Evolutionary conservation across 257 asterid species (phyloP), one percentile per base, ranked within the genome.

Genomic region (Henckelia pumila): DNA sequence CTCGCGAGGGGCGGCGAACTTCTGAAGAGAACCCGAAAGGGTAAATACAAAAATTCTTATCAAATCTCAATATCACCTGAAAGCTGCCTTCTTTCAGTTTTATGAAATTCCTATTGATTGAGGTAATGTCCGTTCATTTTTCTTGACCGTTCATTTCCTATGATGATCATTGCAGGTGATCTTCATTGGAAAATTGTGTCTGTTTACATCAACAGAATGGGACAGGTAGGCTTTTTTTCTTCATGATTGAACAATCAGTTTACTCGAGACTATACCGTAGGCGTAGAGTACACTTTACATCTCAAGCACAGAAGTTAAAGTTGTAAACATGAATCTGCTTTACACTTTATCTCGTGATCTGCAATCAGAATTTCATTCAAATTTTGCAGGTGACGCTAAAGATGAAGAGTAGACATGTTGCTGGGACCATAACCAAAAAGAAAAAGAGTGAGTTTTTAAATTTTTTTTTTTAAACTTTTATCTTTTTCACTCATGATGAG

Each of bases 351-450:
- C 68, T 73, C 20, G 73, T 59, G 74, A 78, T 73, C 75, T 19
- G 55, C 28, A 56, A 55, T 49, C 61, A 66, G 68, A 70, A 66
- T 63, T 68, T 52, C 75, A 78, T 80, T 70, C 61, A 59, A 62
- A 74, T 35, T 14, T 25, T 29, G 57, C 77, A 89, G 96, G 96
- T 89, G 30, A 78, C 75, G 81, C 72, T 89, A 73, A 89, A 89
- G 86, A 94, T 88, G 96, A 94, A 91, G 90, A 94, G 99, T 63
- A 89, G 85, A 49, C 97, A 91, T 63, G 95, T 86, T 5, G 96
- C 96, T 72, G 99, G 99, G 88, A 94, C 98, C 77, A 77, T 94
- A 35, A 94, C 99, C 1, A 94, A 94, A 91, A 94, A 94, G 99
- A 94, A 94, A 91, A 94, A 91, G 96, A 94, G 99, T 94, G 49